Conservation (phyloP, 2,329 filamentous ascomycete genomes). For the Colletotrichum siamense region DNA sequence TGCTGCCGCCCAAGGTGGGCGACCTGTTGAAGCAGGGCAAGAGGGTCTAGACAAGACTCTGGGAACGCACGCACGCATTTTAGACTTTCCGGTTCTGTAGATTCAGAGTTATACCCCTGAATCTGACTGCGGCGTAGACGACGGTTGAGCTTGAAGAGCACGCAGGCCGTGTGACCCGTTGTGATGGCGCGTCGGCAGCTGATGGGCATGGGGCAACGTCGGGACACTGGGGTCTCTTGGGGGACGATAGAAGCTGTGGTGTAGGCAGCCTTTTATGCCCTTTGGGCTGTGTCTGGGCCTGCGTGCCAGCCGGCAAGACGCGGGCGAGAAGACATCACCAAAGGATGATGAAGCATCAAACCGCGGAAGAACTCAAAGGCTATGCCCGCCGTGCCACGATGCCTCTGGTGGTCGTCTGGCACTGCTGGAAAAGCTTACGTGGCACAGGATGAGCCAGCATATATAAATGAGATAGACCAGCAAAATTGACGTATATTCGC, state of each 20-base stretch:
- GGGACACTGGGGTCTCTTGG: background rate
- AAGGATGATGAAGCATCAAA: background rate
- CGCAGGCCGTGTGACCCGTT: background rate
- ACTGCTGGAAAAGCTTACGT: background rate
- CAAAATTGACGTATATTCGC: background rate
- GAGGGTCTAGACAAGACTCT: constrained; percentile 48
- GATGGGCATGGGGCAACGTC: background rate
- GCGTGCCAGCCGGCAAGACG: background rate
- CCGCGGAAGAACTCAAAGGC: background rate
- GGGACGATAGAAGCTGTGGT: background rate
- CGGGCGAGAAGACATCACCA: background rate
- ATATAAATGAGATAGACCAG: background rate
- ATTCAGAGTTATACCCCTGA: background rate
- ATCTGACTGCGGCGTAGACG: background rate
- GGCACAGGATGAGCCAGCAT: background rate
- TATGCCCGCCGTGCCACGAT: background rate
- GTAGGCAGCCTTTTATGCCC: background rate
- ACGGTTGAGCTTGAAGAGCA: background rate
- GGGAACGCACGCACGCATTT: background rate
- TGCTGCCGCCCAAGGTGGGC: constrained; percentile 91
- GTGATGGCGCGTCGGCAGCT: background rate
- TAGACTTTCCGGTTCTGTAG: background rate
- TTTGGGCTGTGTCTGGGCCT: background rate
- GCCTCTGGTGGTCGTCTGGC: background rate
- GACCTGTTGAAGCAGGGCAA: constrained; percentile 71